Evolutionary conservation across 371 early-diverging fungal species (phyloP), one percentile per base, ranked within the genome.

Genomic region (Mucor lusitanicus): DNA sequence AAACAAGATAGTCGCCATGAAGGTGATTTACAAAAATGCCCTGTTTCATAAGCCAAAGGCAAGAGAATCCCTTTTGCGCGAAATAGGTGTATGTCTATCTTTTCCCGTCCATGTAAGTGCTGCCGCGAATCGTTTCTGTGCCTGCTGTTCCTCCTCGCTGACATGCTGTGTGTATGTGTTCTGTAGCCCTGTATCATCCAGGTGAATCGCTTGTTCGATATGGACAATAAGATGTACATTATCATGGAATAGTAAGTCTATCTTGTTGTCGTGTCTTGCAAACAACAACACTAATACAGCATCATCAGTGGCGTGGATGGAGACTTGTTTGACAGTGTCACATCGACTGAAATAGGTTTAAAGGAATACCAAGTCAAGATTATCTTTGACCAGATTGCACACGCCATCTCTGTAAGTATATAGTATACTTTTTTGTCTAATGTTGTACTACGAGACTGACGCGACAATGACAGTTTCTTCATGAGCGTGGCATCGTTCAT

Each of bases 401-500:
- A 75, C 33, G 72, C 72, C 8, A 59, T 70, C 2, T 55, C 62
- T 8, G 76, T 75, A 69, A 66, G 72, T 12, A 19, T 9, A 1
- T 4, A n/a, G n/a, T n/a, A n/a, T n/a, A n/a, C n/a, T n/a, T n/a
- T n/a, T n/a, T n/a, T n/a, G 30, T 30, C 30, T 6, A 30, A 30
- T 30, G 6, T 30, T 30, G 30, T 30, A 30, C 3, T 30, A n/a
- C n/a, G n/a, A 40, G 5, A 5, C 40, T 40, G 17, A 40, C 40
- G 17, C 7, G 17, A n/a, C n/a, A n/a, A 32, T 50, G 13, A 2
- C 62, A 80, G 60, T 90, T 90, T 67, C 64, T 93, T 25, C 94
- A 95, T 72, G 64, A 75, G 9, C 72, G 82, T 55, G 84, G 84
- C 28, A 90, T 95, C 68, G 90, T 92, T 28, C 95, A 95, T 67